These are phyloP conservation scores for Shiraia sp. DNA, from an alignment of 2,329 filamentous ascomycete genomes.

Conservation along the genomic window DNA sequence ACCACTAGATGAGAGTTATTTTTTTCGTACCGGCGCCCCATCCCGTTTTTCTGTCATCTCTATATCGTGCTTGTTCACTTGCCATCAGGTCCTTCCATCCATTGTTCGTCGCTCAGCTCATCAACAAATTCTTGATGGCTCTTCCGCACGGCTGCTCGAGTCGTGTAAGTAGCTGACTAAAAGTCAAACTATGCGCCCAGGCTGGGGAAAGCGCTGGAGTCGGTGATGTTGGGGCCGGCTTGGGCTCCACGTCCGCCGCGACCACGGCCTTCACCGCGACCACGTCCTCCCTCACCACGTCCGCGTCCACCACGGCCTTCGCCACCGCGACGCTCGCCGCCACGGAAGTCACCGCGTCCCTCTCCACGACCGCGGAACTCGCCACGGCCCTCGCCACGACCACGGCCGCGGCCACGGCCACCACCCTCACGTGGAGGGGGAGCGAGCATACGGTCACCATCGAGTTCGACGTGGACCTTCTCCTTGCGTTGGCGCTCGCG, in stretches of 20 bases:
- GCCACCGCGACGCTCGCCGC: too few relatives aligned
- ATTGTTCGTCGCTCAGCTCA: conserved; percentile 2
- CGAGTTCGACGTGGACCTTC: conserved; percentile 88
- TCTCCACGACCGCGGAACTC: conserved; percentile 47
- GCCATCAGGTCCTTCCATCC: neutral
- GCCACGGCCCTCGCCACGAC: conserved; percentile 55
- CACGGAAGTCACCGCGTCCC: conserved; percentile 51
- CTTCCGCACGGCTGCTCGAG: conserved; percentile 6
- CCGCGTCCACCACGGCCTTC: too few relatives aligned
- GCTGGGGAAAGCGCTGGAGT: conserved; percentile 58
- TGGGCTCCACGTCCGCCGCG: conserved; percentile 50
- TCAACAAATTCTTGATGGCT: conserved; percentile 1
- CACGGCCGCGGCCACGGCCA: conserved; percentile 53
- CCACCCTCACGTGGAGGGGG: conserved; percentile 57
- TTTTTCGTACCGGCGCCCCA: conserved; percentile 6
- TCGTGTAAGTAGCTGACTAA: conserved; percentile 23
- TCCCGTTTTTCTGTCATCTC: conserved; percentile 4
- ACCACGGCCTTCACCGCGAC: too few relatives aligned
- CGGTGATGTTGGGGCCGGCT: conserved; percentile 53
- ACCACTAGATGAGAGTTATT: conserved; percentile 19
- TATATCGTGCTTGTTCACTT: conserved; percentile 7
- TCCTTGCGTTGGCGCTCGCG: conserved; percentile 89
- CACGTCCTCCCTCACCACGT: too few relatives aligned
- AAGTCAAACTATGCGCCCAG: conserved; percentile 49
- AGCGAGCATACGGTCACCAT: conserved; percentile 63